These are phyloP conservation scores for Ganoderma meredithae DNA, from an alignment of 1,284 basidiomycete species.

Conservation along the genomic window DNA sequence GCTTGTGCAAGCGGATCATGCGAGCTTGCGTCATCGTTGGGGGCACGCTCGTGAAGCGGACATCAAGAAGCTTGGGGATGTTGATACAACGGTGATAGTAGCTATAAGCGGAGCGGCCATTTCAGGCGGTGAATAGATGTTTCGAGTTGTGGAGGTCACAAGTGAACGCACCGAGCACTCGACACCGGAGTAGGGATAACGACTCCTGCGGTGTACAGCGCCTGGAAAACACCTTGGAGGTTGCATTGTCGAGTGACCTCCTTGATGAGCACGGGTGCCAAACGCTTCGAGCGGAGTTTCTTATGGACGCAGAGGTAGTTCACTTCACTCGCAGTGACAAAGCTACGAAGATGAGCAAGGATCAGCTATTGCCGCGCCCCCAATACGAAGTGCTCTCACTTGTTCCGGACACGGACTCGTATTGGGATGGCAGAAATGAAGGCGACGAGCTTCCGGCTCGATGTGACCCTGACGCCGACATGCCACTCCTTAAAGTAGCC, in stretches of 20 bases:
- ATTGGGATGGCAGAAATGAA: slow-evolving; percentile 98
- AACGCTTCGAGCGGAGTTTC: slow-evolving; percentile 93
- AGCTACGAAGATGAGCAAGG: slow-evolving; percentile 49
- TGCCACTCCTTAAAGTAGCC: slow-evolving; percentile 96
- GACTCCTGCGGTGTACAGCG: slow-evolving; percentile 95
- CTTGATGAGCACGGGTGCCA: slow-evolving; percentile 97
- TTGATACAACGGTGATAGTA: slow-evolving; percentile 96
- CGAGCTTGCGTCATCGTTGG: slow-evolving; percentile 87
- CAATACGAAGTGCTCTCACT: slow-evolving; percentile 53
- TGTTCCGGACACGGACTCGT: slow-evolving; percentile 78
- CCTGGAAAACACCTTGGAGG: slow-evolving; percentile 93
- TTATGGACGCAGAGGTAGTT: slow-evolving; percentile 99
- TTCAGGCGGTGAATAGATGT: not conserved
- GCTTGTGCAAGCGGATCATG: slow-evolving; percentile 79
- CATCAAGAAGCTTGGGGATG: slow-evolving; percentile 90
- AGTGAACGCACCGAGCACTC: slow-evolving; percentile 70
- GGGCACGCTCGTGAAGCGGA: slow-evolving; percentile 90
- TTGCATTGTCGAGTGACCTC: slow-evolving; percentile 96
- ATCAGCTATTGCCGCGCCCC: not conserved
- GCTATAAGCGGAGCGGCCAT: slow-evolving; percentile 45
- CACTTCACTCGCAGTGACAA: slow-evolving; percentile 85
- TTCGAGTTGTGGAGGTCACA: slow-evolving; percentile 3
- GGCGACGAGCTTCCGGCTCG: slow-evolving; percentile 94
- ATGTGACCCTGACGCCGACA: slow-evolving; percentile 90
- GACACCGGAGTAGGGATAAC: slow-evolving; percentile 92